Conservation (phyloP, 2,329 filamentous ascomycete genomes). For the Calycina herbarum region DNA sequence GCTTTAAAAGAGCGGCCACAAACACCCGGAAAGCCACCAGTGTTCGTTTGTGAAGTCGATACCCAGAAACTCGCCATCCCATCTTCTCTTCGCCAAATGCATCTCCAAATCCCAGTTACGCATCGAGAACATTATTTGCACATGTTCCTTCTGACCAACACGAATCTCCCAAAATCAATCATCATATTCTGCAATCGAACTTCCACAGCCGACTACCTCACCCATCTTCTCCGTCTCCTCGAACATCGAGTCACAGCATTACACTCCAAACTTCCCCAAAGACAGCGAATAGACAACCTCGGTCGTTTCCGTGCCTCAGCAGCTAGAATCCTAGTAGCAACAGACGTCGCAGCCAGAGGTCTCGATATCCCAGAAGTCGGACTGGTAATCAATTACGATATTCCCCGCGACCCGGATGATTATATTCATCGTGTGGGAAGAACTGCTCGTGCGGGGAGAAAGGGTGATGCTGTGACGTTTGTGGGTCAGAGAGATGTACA, state of each 20-base stretch:
- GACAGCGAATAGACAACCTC: slow-evolving; percentile 82
- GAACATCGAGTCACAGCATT: slow-evolving; percentile 88
- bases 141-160: slow-evolving; percentile 76
- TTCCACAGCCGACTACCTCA: slow-evolving; percentile 81
- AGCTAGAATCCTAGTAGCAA: slow-evolving; percentile 87
- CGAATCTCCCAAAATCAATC: slow-evolving; percentile 71
- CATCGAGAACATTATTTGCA: slow-evolving; percentile 96
- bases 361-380: slow-evolving; percentile 92
- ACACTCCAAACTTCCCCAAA: slow-evolving; percentile 83
- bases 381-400: slow-evolving; percentile 91
- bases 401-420: slow-evolving; percentile 93
- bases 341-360: slow-evolving; percentile 91
- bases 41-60: slow-evolving; percentile 89
- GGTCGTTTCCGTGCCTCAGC: slow-evolving; percentile 88
- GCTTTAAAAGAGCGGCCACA: slow-evolving; percentile 78
- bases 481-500: slow-evolving; percentile 92
- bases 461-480: slow-evolving; percentile 80
- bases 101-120: slow-evolving; percentile 84
- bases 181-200: slow-evolving; percentile 97
- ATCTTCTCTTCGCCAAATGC: slow-evolving; percentile 76
- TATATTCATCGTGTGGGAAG: slow-evolving; percentile 96
- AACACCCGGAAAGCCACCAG: slow-evolving; percentile 67
- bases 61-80: slow-evolving; percentile 76
- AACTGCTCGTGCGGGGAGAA: slow-evolving; percentile 86
- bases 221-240: slow-evolving; percentile 82